Evolutionary conservation across 2,329 filamentous ascomycete genomes (phyloP).

Genomic region (Herpomyces periplanetae): DNA sequence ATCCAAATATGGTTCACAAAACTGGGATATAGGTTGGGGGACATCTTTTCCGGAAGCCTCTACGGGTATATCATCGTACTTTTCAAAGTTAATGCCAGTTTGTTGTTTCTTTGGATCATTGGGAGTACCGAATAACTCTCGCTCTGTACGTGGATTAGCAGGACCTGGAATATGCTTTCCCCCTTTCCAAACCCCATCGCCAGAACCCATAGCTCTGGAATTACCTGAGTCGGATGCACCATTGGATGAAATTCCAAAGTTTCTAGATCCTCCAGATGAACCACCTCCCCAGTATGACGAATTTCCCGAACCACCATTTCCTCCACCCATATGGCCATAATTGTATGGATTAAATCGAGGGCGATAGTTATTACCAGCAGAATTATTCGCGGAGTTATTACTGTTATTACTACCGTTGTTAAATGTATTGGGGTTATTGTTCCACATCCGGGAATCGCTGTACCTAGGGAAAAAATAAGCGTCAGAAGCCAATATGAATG

Average conservation of each 20-base stretch:
- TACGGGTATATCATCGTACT: constrained; percentile 97
- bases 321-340: constrained; percentile 14
- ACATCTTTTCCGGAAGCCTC: constrained; percentile 81
- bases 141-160: constrained; percentile 53
- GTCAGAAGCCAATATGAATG: constrained; percentile 4
- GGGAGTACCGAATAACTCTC: constrained; percentile 60
- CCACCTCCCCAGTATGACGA: constrained; percentile 11
- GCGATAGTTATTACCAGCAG: constrained; percentile 9
- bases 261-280: constrained; percentile 13
- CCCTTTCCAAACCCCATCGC: constrained; percentile 81
- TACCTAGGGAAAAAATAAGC: constrained; percentile 11
- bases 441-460: constrained; percentile 6
- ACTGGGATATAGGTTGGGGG: constrained; percentile 55
- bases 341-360: constrained; percentile 19
- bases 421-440: constrained; percentile 3
- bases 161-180: constrained; percentile 83
- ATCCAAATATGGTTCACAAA: constrained; percentile 79
- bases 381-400: constrained; percentile 18
- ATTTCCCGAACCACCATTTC: constrained; percentile 3
- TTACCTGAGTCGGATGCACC: too few species aligned
- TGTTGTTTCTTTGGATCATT: constrained; percentile 85
- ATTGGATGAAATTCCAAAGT: too few species aligned
- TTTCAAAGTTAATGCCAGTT: constrained; percentile 98
- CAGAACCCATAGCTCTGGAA: constrained; percentile 50
- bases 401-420: constrained; percentile 9